phyloP scores from a whole-genome alignment of 352 stramenopile species.

The Phytophthora hibernalis region DNA sequence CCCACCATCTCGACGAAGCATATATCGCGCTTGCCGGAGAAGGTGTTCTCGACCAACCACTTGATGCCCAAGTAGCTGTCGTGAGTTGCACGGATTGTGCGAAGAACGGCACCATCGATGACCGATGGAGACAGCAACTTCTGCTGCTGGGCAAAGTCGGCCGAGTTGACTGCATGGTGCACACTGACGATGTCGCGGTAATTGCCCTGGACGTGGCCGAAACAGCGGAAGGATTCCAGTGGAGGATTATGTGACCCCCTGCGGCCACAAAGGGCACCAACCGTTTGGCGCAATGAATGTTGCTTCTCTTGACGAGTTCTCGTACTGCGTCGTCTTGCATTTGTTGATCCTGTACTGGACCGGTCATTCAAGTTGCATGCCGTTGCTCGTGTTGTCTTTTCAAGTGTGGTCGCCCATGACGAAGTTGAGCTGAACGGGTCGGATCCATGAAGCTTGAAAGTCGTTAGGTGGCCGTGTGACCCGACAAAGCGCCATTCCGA shows the following conservation, averaged over 20 bases:
- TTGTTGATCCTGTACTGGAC: constrained; percentile 4
- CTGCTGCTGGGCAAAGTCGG: constrained; percentile 52
- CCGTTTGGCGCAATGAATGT: not conserved
- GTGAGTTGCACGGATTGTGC: constrained; percentile 35
- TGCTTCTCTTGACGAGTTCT: not conserved
- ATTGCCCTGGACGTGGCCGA: constrained; percentile 57
- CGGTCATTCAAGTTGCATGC: constrained; percentile 24
- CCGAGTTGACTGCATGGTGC: constrained; percentile 45
- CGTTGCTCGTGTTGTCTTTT: constrained; percentile 14
- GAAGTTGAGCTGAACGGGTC: constrained; percentile 37
- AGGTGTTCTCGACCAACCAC: constrained; percentile 48
- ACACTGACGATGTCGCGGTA: constrained; percentile 55
- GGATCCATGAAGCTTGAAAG: constrained; percentile 45
- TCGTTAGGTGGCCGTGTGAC: constrained; percentile 45
- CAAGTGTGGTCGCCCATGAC: constrained; percentile 32
- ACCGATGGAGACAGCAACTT: constrained; percentile 53
- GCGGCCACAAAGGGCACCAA: not conserved
- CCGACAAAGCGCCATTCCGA: constrained; percentile 50
- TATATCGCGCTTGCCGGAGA: constrained; percentile 43
- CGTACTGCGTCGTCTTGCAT: not conserved
- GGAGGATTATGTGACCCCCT: constrained; percentile 10
- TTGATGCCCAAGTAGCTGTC: constrained; percentile 64
- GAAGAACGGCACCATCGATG: constrained; percentile 52
- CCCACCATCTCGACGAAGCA: constrained; percentile 66
- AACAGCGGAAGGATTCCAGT: constrained; percentile 53